These are phyloP conservation scores for Erigeron canadensis DNA, from an alignment of 129 eudicot genomes.

Conservation along the genomic window DNA sequence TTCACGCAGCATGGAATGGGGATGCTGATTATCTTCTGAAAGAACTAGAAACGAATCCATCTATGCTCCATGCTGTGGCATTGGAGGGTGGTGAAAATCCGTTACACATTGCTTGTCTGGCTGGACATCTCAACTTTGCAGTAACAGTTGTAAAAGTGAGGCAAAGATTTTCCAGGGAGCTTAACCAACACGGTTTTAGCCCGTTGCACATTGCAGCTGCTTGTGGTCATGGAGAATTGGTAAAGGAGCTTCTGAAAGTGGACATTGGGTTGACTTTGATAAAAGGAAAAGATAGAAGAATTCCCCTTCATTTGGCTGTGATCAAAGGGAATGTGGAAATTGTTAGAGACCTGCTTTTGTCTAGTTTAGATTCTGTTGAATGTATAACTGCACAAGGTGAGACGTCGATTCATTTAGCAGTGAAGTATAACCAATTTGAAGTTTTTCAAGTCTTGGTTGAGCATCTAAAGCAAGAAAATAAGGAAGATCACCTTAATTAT, in stretches of 20 bases:
- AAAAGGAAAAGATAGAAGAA: slow-evolving; percentile 41
- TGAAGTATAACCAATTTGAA: slow-evolving; percentile 41
- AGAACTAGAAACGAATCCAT: slow-evolving; percentile 23
- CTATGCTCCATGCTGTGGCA: slow-evolving; percentile 29
- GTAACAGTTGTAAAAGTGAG: slow-evolving; percentile 27
- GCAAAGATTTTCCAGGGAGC: slow-evolving; percentile 26
- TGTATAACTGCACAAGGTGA: slow-evolving; percentile 38
- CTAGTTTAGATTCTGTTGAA: slow-evolving; percentile 30
- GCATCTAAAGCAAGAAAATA: slow-evolving; percentile 26
- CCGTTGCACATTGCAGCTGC: slow-evolving; percentile 62
- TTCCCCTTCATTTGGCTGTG: slow-evolving; percentile 55
- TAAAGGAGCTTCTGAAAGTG: slow-evolving; percentile 48
- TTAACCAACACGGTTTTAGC: slow-evolving; percentile 46
- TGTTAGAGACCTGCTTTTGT: slow-evolving; percentile 30
- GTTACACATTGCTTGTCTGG: slow-evolving; percentile 41
- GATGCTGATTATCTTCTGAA: slow-evolving; percentile 35
- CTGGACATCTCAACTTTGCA: slow-evolving; percentile 43
- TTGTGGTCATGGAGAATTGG: slow-evolving; percentile 48
- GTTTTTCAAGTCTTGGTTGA: slow-evolving; percentile 32
- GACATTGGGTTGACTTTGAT: slow-evolving; percentile 36
- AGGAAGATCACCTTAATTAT: slow-evolving; percentile 30
- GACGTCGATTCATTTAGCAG: slow-evolving; percentile 45
- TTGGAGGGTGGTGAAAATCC: slow-evolving; percentile 38
- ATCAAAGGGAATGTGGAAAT: slow-evolving; percentile 45
- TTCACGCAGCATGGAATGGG: slow-evolving; percentile 44